Evolutionary conservation across 306 rosid species (phyloP).

Genomic region (Betula pendula): DNA sequence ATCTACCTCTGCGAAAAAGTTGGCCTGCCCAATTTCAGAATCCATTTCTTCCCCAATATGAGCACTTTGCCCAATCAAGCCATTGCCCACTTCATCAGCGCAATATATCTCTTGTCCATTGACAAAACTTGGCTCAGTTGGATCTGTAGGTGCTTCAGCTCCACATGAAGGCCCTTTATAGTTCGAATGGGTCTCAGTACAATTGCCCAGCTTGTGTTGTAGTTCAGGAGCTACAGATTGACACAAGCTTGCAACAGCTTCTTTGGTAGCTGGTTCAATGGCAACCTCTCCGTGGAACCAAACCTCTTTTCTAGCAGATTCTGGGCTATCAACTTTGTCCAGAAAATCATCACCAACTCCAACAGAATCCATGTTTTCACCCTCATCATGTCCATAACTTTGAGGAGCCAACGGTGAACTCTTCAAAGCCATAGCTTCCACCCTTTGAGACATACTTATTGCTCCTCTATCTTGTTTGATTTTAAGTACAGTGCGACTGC

Average conservation of each 20-base stretch:
- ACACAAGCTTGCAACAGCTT: slow-evolving; percentile 21
- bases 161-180: slow-evolving; percentile 26
- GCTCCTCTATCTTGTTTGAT: slow-evolving; percentile 30
- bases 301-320: slow-evolving; percentile 21
- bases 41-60: slow-evolving; percentile 32
- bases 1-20: slow-evolving; percentile 43
- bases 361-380: slow-evolving; percentile 27
- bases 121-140: slow-evolving; percentile 24
- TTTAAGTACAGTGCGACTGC: slow-evolving; percentile 23
- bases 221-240: slow-evolving; percentile 33
- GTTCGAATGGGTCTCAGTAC: slow-evolving; percentile 21
- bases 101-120: slow-evolving; percentile 39
- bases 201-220: slow-evolving; percentile 15
- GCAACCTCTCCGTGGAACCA: slow-evolving; percentile 22
- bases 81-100: slow-evolving; percentile 35
- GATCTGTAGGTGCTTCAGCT: slow-evolving; percentile 26
- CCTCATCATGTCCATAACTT: slow-evolving; percentile 8
- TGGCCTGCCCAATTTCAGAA: slow-evolving; percentile 37
- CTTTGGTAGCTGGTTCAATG: slow-evolving; percentile 25
- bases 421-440: slow-evolving; percentile 30
- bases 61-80: slow-evolving; percentile 34
- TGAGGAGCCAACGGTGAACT: slow-evolving; percentile 30
- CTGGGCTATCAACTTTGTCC: slow-evolving; percentile 25
- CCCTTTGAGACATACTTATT: slow-evolving; percentile 16
- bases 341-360: slow-evolving; percentile 13